A percentile compares a stretch with the other conserved stretches of the same genome.
phyloP scores from a whole-genome alignment of 192 early-diverging fungal genomes.

The Entomortierella parvispora region DNA sequence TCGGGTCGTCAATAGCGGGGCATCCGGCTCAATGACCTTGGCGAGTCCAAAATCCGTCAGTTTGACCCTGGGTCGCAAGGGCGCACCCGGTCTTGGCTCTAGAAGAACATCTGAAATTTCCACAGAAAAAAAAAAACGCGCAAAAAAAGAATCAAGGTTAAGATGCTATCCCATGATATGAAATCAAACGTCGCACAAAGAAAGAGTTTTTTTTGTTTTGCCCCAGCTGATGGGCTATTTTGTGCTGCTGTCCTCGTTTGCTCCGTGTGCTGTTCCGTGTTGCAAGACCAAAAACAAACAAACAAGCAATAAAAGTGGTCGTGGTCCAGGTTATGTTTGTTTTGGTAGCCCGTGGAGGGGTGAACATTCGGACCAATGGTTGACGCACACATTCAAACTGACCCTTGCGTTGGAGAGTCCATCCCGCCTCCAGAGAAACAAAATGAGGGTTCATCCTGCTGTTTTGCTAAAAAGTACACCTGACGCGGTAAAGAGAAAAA shows the following conservation, averaged over 20 bases:
- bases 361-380: too few relatives aligned
- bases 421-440: too few relatives aligned
- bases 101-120: constrained; percentile 52
- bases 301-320: too few relatives aligned
- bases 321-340: too few relatives aligned
- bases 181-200: constrained; percentile 1
- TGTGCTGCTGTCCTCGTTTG: too few relatives aligned
- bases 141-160: neutral
- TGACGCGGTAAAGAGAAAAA: too few relatives aligned
- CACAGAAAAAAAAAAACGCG: neutral
- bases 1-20: constrained; percentile 60
- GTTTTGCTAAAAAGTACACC: too few relatives aligned
- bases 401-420: neutral
- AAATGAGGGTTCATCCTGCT: neutral
- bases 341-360: too few relatives aligned
- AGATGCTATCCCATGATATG: too few relatives aligned
- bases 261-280: too few relatives aligned
- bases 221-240: too few relatives aligned
- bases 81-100: constrained; percentile 16
- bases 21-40: constrained; percentile 55
- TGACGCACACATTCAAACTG: neutral
- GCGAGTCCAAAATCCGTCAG: constrained; percentile 76
- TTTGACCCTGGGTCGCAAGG: constrained; percentile 58
- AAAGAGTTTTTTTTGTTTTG: neutral
- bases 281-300: too few relatives aligned